These are phyloP conservation scores for Solanum sejunctum DNA, from an alignment of 257 asterid genomes.

Conservation along the genomic window DNA sequence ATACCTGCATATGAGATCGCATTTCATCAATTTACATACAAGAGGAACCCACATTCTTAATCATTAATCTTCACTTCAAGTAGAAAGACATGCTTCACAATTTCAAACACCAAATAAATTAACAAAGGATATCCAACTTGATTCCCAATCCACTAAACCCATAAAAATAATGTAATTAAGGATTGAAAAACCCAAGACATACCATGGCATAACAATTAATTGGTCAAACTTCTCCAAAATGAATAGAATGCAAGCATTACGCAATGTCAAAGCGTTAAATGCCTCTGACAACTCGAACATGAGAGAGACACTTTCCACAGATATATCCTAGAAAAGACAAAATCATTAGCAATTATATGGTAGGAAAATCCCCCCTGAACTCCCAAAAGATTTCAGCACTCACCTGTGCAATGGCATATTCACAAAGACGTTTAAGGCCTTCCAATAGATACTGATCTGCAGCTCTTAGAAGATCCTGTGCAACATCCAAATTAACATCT, in stretches of 20 bases:
- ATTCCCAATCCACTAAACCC: neutral
- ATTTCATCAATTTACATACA: neutral
- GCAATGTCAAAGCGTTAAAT: conserved; percentile 64
- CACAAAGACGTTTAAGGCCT: conserved; percentile 93
- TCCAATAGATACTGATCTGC: conserved; percentile 96
- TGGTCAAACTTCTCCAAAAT: conserved; percentile 69
- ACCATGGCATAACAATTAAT: conserved; percentile 54
- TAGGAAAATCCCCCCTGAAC: too few relatives aligned
- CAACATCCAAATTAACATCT: conserved; percentile 61
- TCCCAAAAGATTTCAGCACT: neutral
- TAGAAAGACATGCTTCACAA: neutral
- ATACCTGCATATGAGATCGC: conserved; percentile 39
- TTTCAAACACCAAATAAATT: neutral
- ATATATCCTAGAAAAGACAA: conserved; percentile 50
- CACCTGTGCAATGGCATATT: conserved; percentile 88
- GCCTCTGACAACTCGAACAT: conserved; percentile 97
- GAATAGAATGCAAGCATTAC: conserved; percentile 71
- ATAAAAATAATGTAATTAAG: neutral
- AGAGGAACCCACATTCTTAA: neutral
- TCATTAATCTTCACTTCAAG: neutral
- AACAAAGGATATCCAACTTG: neutral
- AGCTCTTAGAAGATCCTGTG: conserved; percentile 93
- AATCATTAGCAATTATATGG: conserved; percentile 7
- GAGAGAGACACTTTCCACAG: conserved; percentile 65
- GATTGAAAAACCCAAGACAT: conserved; percentile 6